Evolutionary conservation across 768 basidiomycete genomes (phyloP).

Genomic region (Russula sp.): DNA sequence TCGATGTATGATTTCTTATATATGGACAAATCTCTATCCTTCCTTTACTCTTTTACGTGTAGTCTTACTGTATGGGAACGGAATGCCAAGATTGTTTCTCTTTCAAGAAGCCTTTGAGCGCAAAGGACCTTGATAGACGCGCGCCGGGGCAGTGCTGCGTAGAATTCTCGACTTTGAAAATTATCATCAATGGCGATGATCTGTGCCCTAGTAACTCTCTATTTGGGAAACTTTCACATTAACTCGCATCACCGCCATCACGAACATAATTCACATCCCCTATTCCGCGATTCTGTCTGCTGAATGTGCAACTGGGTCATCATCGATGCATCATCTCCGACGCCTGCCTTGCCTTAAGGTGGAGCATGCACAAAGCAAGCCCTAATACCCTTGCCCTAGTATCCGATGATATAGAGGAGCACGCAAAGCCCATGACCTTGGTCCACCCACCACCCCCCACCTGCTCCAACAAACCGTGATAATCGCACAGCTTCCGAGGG

Average conservation of each 20-base stretch:
- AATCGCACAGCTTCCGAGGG: not conserved
- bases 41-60: not conserved
- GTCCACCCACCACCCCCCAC: not conserved
- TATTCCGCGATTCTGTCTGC: not conserved
- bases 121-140: no score
- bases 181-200: no score
- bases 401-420: slow-evolving; percentile 2
- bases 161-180: no score
- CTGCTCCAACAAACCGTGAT: no score
- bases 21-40: not conserved
- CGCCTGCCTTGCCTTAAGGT: not conserved
- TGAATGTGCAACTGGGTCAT: no score
- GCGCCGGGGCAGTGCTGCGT: no score
- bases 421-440: not conserved
- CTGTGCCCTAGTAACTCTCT: no score
- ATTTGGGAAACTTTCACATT: not conserved
- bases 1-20: not conserved
- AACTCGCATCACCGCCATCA: not conserved
- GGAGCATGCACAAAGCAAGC: no score
- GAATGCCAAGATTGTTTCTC: no score
- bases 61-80: not conserved
- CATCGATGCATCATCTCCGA: not conserved
- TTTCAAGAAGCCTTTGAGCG: no score
- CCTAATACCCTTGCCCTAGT: slow-evolving; percentile 18
- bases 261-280: not conserved